phyloP scores from a whole-genome alignment of 352 stramenopile genomes.

The Peronosclerospora sorghi region DNA sequence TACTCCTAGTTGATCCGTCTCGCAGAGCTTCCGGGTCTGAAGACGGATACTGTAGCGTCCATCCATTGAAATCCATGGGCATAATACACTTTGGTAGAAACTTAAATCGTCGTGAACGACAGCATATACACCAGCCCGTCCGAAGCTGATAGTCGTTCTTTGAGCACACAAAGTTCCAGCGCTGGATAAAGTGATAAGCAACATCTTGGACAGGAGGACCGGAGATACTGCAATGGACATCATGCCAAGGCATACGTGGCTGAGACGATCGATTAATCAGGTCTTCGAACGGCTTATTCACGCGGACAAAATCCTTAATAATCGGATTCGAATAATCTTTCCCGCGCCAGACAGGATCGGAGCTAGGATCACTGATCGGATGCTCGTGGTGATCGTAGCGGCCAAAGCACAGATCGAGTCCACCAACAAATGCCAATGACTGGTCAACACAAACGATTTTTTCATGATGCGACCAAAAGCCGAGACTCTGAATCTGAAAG shows the following conservation, averaged over 20 bases:
- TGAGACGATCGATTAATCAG: slow-evolving; percentile 66
- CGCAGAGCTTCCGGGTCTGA: slow-evolving; percentile 33
- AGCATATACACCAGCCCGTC: slow-evolving; percentile 82
- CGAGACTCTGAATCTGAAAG: slow-evolving; percentile 83
- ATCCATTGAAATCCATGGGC: slow-evolving; percentile 82
- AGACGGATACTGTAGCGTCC: slow-evolving; percentile 61
- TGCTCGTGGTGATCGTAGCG: slow-evolving; percentile 79
- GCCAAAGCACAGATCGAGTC: slow-evolving; percentile 84
- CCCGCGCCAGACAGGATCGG: slow-evolving; percentile 59
- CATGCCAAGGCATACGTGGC: slow-evolving; percentile 85
- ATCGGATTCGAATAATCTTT: slow-evolving; percentile 87
- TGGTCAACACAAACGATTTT: slow-evolving; percentile 89
- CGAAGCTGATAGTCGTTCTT: slow-evolving; percentile 83
- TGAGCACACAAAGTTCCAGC: slow-evolving; percentile 86
- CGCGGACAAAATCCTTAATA: slow-evolving; percentile 83
- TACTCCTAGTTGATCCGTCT: slow-evolving; percentile 23
- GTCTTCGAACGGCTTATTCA: slow-evolving; percentile 78
- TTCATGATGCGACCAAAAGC: slow-evolving; percentile 90
- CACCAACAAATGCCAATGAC: slow-evolving; percentile 67
- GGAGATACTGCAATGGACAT: slow-evolving; percentile 79
- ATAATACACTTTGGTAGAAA: slow-evolving; percentile 75
- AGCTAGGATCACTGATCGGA: slow-evolving; percentile 53
- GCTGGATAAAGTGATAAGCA: slow-evolving; percentile 85
- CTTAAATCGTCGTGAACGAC: slow-evolving; percentile 73
- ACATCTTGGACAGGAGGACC: slow-evolving; percentile 76